These are phyloP conservation scores for Sanguinoderma infundibulare DNA, from an alignment of 1,284 basidiomycete species.

Conservation along the genomic window DNA sequence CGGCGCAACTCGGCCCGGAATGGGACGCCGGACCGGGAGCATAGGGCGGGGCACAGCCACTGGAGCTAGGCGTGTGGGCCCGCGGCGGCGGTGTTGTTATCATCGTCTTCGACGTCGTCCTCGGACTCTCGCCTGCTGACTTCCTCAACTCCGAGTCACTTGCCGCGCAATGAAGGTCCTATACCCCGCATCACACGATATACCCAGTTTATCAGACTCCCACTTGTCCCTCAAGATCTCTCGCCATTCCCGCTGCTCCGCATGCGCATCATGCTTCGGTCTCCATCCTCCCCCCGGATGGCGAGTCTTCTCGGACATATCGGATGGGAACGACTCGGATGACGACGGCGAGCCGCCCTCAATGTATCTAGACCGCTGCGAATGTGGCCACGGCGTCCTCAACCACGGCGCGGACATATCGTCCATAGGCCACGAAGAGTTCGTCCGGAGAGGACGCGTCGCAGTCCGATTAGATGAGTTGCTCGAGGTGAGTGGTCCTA, in stretches of 20 bases:
- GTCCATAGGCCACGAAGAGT: slow-evolving; percentile 61
- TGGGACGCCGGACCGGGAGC: slow-evolving; percentile 5
- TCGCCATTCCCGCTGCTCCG: slow-evolving; percentile 67
- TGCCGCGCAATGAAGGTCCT: slow-evolving; percentile 53
- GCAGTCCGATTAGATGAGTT: slow-evolving; percentile 87
- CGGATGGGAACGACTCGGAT: slow-evolving; percentile 57
- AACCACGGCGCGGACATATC: slow-evolving; percentile 73
- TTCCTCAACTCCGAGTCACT: slow-evolving; percentile 1
- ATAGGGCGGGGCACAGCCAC: slow-evolving; percentile 14
- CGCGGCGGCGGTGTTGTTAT: background rate
- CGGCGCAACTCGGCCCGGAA: background rate
- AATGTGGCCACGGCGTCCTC: slow-evolving; percentile 74
- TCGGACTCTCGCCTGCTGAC: slow-evolving; percentile 1
- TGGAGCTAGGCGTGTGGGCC: background rate
- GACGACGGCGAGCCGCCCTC: slow-evolving; percentile 48
- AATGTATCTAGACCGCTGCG: slow-evolving; percentile 68
- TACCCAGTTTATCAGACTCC: slow-evolving; percentile 49
- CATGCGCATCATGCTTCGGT: slow-evolving; percentile 64
- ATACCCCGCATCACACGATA: slow-evolving; percentile 63
- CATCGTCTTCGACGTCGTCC: slow-evolving; percentile 10
- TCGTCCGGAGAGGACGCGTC: slow-evolving; percentile 72
- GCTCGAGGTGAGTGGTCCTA: slow-evolving; percentile 63
- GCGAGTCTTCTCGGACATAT: slow-evolving; percentile 55
- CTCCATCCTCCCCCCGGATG: slow-evolving; percentile 68
- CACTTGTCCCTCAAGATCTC: slow-evolving; percentile 73